phyloP scores from a whole-genome alignment of 305 asterid genomes.

The Fraxinus nigra region DNA sequence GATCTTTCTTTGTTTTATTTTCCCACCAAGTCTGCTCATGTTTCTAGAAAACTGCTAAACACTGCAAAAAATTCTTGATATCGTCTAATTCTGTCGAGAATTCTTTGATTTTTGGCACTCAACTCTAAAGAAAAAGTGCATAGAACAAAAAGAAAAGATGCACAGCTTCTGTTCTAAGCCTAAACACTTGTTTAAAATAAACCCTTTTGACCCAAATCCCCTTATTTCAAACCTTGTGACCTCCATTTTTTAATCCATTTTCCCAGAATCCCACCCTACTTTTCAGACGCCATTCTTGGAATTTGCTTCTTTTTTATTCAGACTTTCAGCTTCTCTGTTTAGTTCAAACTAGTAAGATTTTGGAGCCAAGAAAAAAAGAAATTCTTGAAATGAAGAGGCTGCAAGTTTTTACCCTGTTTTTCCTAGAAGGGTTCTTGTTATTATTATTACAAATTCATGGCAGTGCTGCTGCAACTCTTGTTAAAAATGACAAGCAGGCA shows the following conservation, averaged over 20 bases:
- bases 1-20: slow-evolving; percentile 24
- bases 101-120: slow-evolving; percentile 34
- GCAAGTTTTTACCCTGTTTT: slow-evolving; percentile 24
- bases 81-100: slow-evolving; percentile 25
- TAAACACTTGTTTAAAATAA: slow-evolving; percentile 24
- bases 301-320: slow-evolving; percentile 30
- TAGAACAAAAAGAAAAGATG: slow-evolving; percentile 54
- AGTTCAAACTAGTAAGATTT: slow-evolving; percentile 19
- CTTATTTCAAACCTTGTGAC: slow-evolving; percentile 46
- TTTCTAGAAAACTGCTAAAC: not conserved
- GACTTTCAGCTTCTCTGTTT: slow-evolving; percentile 26
- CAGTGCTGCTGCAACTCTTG: slow-evolving; percentile 26
- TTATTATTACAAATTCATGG: slow-evolving; percentile 24
- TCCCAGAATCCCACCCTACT: slow-evolving; percentile 43
- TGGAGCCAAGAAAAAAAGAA: slow-evolving; percentile 11
- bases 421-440: slow-evolving; percentile 32
- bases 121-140: slow-evolving; percentile 38
- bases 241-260: slow-evolving; percentile 42
- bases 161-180: slow-evolving; percentile 31
- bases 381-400: slow-evolving; percentile 48
- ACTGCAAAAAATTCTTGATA: slow-evolving; percentile 5
- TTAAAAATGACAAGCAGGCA: slow-evolving; percentile 72
- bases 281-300: slow-evolving; percentile 56
- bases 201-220: slow-evolving; percentile 49
- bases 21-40: slow-evolving; percentile 13